Evolutionary conservation across 129 eudicot genomes (phyloP).

Genomic region (Escallonia rubra): DNA sequence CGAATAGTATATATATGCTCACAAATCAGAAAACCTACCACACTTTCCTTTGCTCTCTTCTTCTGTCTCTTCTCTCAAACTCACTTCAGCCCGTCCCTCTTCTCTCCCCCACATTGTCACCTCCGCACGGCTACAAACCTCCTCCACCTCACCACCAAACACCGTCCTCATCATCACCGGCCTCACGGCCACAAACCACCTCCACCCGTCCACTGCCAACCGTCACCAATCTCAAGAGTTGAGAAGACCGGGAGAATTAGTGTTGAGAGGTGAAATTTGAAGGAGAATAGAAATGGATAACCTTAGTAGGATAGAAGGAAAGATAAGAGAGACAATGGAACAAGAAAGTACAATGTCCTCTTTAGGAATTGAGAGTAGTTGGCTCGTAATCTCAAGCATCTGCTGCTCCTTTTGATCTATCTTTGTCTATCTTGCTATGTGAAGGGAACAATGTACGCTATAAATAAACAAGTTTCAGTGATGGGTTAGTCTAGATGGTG

Average conservation of each 20-base stretch:
- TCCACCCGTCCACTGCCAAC: too few relatives aligned
- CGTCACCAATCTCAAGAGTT: slow-evolving; percentile 8
- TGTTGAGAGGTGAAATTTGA: slow-evolving; percentile 18
- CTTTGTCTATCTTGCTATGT: not conserved
- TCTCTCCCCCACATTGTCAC: too few relatives aligned
- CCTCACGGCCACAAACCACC: too few relatives aligned
- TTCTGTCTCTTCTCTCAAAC: too few relatives aligned
- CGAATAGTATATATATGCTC: too few relatives aligned
- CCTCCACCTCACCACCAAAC: too few relatives aligned
- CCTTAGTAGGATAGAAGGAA: slow-evolving; percentile 12
- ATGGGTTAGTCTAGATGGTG: not conserved
- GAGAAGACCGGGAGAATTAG: slow-evolving; percentile 16
- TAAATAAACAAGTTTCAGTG: not conserved
- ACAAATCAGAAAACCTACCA: too few relatives aligned
- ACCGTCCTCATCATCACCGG: too few relatives aligned
- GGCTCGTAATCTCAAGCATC: not conserved
- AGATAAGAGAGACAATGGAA: slow-evolving; percentile 21
- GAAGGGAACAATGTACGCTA: too few relatives aligned
- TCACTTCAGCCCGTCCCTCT: too few relatives aligned
- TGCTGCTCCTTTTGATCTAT: slow-evolving; percentile 7
- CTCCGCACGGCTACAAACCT: too few relatives aligned
- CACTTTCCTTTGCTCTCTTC: too few relatives aligned
- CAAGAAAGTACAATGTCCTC: slow-evolving; percentile 19
- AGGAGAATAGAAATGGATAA: slow-evolving; percentile 6
- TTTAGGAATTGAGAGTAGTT: not conserved